Evolutionary conservation across 768 basidiomycete genomes (phyloP).

Genomic region (Ramaria sp.): DNA sequence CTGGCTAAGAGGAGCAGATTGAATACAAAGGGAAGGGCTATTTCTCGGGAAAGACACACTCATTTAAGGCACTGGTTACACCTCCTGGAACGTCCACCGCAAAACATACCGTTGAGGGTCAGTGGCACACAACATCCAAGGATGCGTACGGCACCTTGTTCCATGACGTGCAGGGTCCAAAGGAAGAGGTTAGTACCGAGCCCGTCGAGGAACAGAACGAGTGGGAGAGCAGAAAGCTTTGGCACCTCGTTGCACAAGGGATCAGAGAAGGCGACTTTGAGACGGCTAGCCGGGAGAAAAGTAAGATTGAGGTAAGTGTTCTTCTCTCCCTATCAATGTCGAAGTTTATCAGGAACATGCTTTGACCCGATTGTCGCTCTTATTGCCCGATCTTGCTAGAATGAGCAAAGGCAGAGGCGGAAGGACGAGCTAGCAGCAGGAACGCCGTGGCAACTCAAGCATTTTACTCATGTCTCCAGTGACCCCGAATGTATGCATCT

Average conservation of each 20-base stretch:
- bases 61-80: constrained; percentile 75
- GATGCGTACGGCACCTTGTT: constrained; percentile 41
- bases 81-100: constrained; percentile 33
- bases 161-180: constrained; percentile 63
- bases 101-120: constrained; percentile 60
- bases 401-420: constrained; percentile 83
- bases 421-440: constrained; percentile 72
- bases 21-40: constrained; percentile 97
- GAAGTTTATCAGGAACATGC: background rate
- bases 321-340: background rate
- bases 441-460: constrained; percentile 62
- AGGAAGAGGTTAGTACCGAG: constrained; percentile 66
- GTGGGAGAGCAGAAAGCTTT: constrained; percentile 81
- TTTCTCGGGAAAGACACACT: constrained; percentile 86
- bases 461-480: constrained; percentile 59
- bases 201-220: constrained; percentile 38
- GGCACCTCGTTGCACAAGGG: constrained; percentile 81
- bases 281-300: constrained; percentile 79
- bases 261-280: constrained; percentile 91
- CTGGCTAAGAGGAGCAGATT: constrained; percentile 39
- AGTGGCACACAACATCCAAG: constrained; percentile 66
- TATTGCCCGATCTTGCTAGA: constrained; percentile 34
- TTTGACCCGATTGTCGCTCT: background rate
- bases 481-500: constrained; percentile 53
- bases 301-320: constrained; percentile 68